Evolutionary conservation across 2,329 filamentous ascomycete species (phyloP), one percentile per base, ranked within the genome.

Genomic region (Fusarium dlaminii): DNA sequence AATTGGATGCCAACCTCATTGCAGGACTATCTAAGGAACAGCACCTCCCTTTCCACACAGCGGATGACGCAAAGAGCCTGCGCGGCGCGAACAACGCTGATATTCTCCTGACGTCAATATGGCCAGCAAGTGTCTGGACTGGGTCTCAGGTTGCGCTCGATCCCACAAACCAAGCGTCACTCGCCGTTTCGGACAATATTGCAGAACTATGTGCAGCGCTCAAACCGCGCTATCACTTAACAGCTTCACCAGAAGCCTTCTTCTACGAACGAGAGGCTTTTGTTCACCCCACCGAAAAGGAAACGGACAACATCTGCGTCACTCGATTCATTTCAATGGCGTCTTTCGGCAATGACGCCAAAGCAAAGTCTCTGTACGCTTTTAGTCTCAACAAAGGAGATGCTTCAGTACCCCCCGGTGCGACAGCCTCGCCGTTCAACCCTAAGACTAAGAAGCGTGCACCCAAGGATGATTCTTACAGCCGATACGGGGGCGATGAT

Each of bases 261-360:
- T 96, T 93, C 83, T 98, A 92, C 81, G 96, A 99, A 83, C 91
- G 96, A 63, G 96, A 98, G 82, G 94, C 96, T 0, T 99, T 98
- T 84, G 91, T 96, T 79, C 92, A 97, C 80, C 87, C 88, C 4
- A 75, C 83, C 12, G 80, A 82, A 42, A 82, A 83, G 20, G 84
- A 84, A 1, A 76, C 81, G 12, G 87, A 91, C 64, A 83, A 86
- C 29, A 87, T 88, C 73, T 84, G 87, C 3, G 83, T 97, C 15
- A 98, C 96, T 3, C 91, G 96, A 24, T 99, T 99, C 84, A 93
- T 98, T 77, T 97, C 95, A 60, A 86, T 98, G 60, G 95, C 95
- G 0, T 87, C 92, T 0, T 95, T 90, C 78, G 93, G 90, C 64
- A 97, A 97, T 78, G 73, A 88, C 0, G 85, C 86, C 27, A 98